Base-by-base conservation (phyloP, 495 filamentous ascomycete genomes). In the Evansstolkia leycettana region DNA sequence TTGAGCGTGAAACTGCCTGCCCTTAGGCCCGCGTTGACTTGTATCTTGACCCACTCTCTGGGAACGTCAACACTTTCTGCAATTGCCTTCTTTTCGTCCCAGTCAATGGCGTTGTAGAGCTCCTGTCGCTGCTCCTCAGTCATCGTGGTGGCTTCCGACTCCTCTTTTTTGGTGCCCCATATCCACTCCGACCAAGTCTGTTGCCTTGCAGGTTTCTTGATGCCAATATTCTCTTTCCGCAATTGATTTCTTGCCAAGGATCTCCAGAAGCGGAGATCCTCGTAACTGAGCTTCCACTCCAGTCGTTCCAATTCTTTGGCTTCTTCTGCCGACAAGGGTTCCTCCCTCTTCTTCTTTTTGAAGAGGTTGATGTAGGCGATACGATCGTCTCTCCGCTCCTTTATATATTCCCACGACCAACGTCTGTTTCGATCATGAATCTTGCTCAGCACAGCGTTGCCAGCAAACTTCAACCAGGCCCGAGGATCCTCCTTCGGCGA, bases 251-350 rank as follows among this genome's bases (percentile, higher is more conserved):
- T 77, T 14, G 90, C 90, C 34, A 98, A 52, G 2, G 89, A 94
- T 33, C 90, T 69, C 84, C 92, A 98, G 59, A 98, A 98, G 4
- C 90, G 81, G 25, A 98, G 70, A 60, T 98, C 90, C 51, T 98
- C 92, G 52, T 98, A 98, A 26, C 72, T 80, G 14, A 92, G 66
- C 52, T 96, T 94, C 58, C 72, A 74, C 49, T 98, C 89, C 11
- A 98, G 66, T 25, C 70, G 70, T 19, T 80, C 70, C 2, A 94
- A 47, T 26, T 88, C 78, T 33, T 81, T 72, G 5, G 53, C 65
- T 48, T 96, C 90, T 13, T 74, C 64, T 0, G 75, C 53, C 0
- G 72, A 67, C 20, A 94, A 48, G 31, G 72, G 75, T 45, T 89
- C 82, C 47, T 80, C 79, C 47, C 79, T 72, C 61, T 92, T 94